These are phyloP conservation scores for Rhodotorula mucilaginosa DNA, from an alignment of 1,284 basidiomycete genomes.

Conservation along the genomic window DNA sequence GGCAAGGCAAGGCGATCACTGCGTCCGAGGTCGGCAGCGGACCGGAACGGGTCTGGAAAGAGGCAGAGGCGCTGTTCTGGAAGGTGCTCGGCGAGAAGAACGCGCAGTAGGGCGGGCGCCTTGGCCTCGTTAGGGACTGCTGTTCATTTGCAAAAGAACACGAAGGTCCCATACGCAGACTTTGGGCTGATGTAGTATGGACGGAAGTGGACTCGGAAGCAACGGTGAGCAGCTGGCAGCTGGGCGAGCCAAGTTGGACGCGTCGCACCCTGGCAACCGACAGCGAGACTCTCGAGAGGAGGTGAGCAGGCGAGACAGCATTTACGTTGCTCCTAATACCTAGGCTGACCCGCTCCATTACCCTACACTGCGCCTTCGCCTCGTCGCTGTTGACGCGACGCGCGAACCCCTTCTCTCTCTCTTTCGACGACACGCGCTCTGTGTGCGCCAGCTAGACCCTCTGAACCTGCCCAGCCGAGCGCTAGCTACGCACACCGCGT, in stretches of 20 bases:
- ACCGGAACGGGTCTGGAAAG: constrained; percentile 78
- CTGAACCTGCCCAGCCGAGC: too few species aligned
- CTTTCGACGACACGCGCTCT: too few species aligned
- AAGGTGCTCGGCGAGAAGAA: constrained; percentile 61
- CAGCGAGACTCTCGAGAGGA: too few species aligned
- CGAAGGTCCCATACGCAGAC: too few species aligned
- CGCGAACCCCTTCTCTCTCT: neutral
- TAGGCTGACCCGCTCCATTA: neutral
- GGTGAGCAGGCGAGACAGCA: too few species aligned
- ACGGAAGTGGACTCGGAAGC: too few species aligned
- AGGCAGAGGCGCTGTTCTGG: constrained; percentile 82
- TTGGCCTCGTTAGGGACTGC: too few species aligned
- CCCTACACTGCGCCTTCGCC: neutral
- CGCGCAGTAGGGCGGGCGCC: neutral
- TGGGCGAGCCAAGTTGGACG: neutral
- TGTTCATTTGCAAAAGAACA: too few species aligned
- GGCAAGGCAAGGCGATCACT: constrained; percentile 30
- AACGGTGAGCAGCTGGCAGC: neutral
- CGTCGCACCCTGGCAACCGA: neutral
- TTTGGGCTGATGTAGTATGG: too few species aligned
- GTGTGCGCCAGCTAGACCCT: too few species aligned
- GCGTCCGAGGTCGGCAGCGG: constrained; percentile 18
- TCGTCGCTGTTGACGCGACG: neutral
- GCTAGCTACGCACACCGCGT: too few species aligned
- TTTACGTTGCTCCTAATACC: too few species aligned